These are phyloP conservation scores for Petasospora fabianii DNA, from an alignment of 1,139 yeast genomes.

Conservation along the genomic window DNA sequence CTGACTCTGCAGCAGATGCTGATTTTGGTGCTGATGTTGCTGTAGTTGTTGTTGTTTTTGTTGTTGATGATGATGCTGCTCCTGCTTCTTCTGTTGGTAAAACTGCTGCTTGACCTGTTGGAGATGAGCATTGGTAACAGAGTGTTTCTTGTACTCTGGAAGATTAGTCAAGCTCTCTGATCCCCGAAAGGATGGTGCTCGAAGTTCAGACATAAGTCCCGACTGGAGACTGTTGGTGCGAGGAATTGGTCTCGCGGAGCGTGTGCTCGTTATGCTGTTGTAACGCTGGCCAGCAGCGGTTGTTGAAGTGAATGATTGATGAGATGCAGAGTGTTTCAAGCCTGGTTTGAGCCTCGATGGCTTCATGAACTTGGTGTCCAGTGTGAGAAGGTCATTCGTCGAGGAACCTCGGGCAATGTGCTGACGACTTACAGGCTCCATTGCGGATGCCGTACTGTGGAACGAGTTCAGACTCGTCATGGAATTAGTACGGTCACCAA, in stretches of 20 bases:
- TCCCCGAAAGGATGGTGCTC: slow-evolving; percentile 2
- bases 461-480: slow-evolving; percentile 20
- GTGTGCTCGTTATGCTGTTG: slow-evolving; percentile 3
- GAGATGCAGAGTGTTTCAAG: slow-evolving; percentile 3
- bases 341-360: slow-evolving; percentile 13
- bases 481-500: slow-evolving; percentile 16
- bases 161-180: slow-evolving; percentile 11
- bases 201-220: slow-evolving; percentile 1
- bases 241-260: slow-evolving; percentile 4
- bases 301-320: background rate
- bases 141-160: slow-evolving; percentile 12
- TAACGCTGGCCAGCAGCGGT: slow-evolving; percentile 8
- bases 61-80: no score
- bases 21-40: slow-evolving; percentile 4
- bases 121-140: slow-evolving; percentile 10
- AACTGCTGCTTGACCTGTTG: slow-evolving; percentile 12
- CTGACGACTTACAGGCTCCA: slow-evolving; percentile 3
- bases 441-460: slow-evolving; percentile 9
- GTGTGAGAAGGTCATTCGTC: slow-evolving; percentile 20
- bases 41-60: slow-evolving; percentile 6
- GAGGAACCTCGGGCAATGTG: slow-evolving; percentile 21
- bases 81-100: slow-evolving; percentile 8
- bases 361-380: slow-evolving; percentile 19
- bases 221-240: slow-evolving; percentile 15
- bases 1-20: no score